Conservation (phyloP, 2,329 filamentous ascomycete species). For the Clonostachys chloroleuca region DNA sequence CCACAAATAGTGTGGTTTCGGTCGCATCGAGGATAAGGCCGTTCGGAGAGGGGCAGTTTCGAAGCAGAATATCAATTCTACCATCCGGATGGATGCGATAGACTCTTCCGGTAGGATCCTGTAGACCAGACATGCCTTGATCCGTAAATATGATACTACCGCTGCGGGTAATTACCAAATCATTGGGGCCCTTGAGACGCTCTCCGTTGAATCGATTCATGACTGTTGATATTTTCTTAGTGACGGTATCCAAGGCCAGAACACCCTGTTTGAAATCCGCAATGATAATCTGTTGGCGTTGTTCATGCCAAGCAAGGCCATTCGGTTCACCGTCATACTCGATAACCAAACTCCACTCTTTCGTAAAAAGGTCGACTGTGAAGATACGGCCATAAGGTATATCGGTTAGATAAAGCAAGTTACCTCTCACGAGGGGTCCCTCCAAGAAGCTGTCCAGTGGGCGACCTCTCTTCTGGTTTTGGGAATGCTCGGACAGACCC, state of each 20-base stretch:
- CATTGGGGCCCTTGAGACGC: constrained; percentile 7
- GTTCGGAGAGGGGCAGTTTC: constrained; percentile 6
- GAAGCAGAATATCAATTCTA: constrained; percentile 2
- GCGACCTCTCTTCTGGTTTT: constrained; percentile 6
- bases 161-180: constrained; percentile 1
- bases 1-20: constrained; percentile 3
- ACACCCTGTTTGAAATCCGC: constrained; percentile 7
- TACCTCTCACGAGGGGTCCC: constrained; percentile 1
- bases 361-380: not conserved
- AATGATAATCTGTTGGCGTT: constrained; percentile 3
- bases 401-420: constrained; percentile 1
- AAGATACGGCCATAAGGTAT: constrained; percentile 3
- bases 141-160: constrained; percentile 7
- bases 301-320: constrained; percentile 4
- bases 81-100: constrained; percentile 3
- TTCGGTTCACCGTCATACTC: constrained; percentile 7
- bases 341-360: constrained; percentile 2
- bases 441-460: constrained; percentile 4
- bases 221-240: constrained; percentile 1
- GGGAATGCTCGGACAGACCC: constrained; percentile 4
- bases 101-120: constrained; percentile 4
- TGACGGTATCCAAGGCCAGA: constrained; percentile 1
- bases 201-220: constrained; percentile 8
- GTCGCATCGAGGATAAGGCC: constrained; percentile 3
- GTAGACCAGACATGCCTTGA: constrained; percentile 6